Evolutionary conservation across 768 basidiomycete species (phyloP), one percentile per base, ranked within the genome.

Genomic region (Russula compacta): DNA sequence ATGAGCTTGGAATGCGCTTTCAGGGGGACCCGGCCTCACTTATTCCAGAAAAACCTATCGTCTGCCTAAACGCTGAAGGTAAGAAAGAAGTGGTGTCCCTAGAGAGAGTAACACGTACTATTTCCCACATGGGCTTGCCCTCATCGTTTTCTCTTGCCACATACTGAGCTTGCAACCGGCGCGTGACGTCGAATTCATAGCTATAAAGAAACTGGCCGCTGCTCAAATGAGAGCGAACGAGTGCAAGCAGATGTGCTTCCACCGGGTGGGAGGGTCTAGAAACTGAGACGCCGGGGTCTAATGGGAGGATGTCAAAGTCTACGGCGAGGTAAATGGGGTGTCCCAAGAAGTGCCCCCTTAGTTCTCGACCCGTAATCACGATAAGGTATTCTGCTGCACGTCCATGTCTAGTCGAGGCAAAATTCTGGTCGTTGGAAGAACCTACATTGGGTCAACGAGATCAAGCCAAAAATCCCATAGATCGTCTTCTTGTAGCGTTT

Each of bases 1-100:
- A 53, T 64, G 66, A 54, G 35, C 32, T 32, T 29, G 33, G 44
- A 36, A 53, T 52, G 52, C 19, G 62, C 15, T 24, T 17, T 59
- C 15, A 14, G 29, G 29, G 29, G 52, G 5, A 29, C 53, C 17
- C 6, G 43, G 12, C 70, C 73, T 50, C 60, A 89, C 83, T 84
- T 89, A 73, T 99, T 99, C 95, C 95, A 99, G 74, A 98, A 98
- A 75, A 99, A 99, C 64, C 95, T 81, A 69, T 97, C 93, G 66
- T 99, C 97, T 42, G 86, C 87, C 87, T 95, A 67, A 24, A 42
- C 14, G 24, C 38, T 6, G 12, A 53, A 19, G 39, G 11, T 63
- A 15, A 62, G 60, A 32, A 51, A 38, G 32, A 35, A 33, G 43
- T 39, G 8, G 19, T 39, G 44, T 57, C 40, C 14, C 51, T 53